Evolutionary conservation across 2,329 filamentous ascomycete species (phyloP).

Genomic region (Neoascochyta sp.): DNA sequence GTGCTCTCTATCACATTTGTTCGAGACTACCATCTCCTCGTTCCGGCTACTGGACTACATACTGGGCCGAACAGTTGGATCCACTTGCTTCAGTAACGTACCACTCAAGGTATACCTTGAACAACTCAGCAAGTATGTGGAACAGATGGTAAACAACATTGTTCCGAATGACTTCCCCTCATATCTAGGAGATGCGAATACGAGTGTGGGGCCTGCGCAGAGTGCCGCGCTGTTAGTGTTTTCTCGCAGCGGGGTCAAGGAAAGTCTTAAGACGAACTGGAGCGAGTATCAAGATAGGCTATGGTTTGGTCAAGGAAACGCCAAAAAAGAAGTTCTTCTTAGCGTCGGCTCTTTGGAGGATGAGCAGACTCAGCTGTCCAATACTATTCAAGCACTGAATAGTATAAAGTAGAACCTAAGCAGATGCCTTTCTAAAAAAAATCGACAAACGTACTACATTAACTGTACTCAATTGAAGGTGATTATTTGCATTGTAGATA

Average conservation of each 20-base stretch:
- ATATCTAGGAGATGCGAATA: conserved; percentile 12
- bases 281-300: conserved; percentile 34
- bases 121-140: conserved; percentile 37
- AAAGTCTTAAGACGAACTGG: conserved; percentile 48
- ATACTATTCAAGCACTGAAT: conserved; percentile 17
- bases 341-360: conserved; percentile 31
- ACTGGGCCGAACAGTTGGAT: conserved; percentile 25
- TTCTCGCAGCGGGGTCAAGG: conserved; percentile 42
- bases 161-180: conserved; percentile 13
- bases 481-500: too few relatives aligned
- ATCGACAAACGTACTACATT: too few relatives aligned
- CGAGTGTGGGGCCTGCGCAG: not conserved
- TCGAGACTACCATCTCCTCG: conserved; percentile 42
- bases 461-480: too few relatives aligned
- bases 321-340: conserved; percentile 44
- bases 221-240: conserved; percentile 21
- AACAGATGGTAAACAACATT: conserved; percentile 21
- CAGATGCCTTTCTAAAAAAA: too few relatives aligned
- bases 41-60: conserved; percentile 49
- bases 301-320: conserved; percentile 47
- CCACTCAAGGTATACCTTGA: conserved; percentile 40
- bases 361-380: conserved; percentile 21
- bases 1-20: conserved; percentile 37
- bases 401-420: too few relatives aligned
- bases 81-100: conserved; percentile 10